phyloP scores from a whole-genome alignment of 257 asterid genomes.

The Nyctanthes arbortristis region DNA sequence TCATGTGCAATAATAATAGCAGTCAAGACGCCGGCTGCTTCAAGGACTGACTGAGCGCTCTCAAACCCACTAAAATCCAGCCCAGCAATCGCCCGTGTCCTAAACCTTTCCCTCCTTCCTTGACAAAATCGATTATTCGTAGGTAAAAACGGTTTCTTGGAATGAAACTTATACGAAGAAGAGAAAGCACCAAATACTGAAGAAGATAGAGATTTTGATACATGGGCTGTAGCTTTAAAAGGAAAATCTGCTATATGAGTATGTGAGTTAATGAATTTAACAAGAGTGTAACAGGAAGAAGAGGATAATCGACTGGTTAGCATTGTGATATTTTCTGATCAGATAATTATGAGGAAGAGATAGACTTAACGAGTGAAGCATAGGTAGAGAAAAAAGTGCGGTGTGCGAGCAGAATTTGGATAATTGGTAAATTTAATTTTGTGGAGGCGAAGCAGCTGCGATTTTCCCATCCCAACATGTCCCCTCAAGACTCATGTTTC shows the following conservation, averaged over 20 bases:
- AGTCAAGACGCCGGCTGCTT: constrained; percentile 80
- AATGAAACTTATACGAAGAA: no score
- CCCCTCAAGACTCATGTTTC: no score
- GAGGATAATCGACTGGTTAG: constrained; percentile 55
- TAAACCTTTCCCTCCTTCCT: constrained; percentile 38
- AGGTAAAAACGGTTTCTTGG: no score
- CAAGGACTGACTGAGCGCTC: constrained; percentile 74
- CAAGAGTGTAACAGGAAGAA: constrained; percentile 44
- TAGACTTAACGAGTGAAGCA: constrained; percentile 29
- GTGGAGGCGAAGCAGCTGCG: constrained; percentile 66
- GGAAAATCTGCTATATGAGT: constrained; percentile 45
- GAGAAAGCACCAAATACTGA: constrained; percentile 24
- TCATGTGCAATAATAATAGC: constrained; percentile 88
- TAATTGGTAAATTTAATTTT: constrained; percentile 38
- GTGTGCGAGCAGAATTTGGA: constrained; percentile 42
- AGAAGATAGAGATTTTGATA: constrained; percentile 27
- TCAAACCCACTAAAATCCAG: constrained; percentile 67
- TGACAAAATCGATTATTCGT: constrained; percentile 23
- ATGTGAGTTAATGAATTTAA: constrained; percentile 45
- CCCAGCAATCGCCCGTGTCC: constrained; percentile 56
- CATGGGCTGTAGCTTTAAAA: constrained; percentile 33
- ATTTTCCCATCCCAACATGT: constrained; percentile 28
- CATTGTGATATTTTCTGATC: constrained; percentile 46
- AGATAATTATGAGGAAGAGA: constrained; percentile 22
- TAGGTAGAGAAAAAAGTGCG: constrained; percentile 14